Conservation (phyloP, 345 rosid genomes). For the Salix suchowensis region DNA sequence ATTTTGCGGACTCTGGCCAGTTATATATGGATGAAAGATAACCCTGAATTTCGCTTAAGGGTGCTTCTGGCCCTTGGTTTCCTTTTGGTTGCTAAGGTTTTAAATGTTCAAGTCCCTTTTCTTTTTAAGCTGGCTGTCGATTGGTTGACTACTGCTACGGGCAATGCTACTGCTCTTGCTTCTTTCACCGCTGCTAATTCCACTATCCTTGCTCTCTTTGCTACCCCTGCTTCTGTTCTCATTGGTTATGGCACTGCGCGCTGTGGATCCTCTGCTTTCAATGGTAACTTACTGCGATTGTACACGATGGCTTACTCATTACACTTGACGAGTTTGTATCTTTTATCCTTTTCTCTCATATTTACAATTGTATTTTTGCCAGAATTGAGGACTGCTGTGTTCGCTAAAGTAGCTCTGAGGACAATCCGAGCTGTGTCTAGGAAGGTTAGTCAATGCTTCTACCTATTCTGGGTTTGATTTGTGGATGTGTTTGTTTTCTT, state of each 20-base stretch:
- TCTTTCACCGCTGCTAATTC: constrained; percentile 60
- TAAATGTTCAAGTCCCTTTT: constrained; percentile 94
- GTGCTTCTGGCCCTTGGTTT: constrained; percentile 78
- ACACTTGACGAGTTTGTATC: background rate
- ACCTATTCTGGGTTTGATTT: background rate
- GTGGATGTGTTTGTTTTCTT: background rate
- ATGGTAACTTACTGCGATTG: constrained; percentile 40
- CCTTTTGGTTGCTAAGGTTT: constrained; percentile 82
- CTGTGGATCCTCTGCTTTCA: constrained; percentile 72
- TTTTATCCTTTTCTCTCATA: background rate
- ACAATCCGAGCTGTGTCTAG: constrained; percentile 90
- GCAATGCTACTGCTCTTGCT: constrained; percentile 48
- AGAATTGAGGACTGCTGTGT: constrained; percentile 95
- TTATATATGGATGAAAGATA: constrained; percentile 87
- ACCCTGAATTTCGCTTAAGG: constrained; percentile 71
- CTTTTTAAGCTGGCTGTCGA: constrained; percentile 91
- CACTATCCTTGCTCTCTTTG: constrained; percentile 54
- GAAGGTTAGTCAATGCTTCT: constrained; percentile 46
- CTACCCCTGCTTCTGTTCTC: constrained; percentile 79
- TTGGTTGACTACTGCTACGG: constrained; percentile 66
- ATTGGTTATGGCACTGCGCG: constrained; percentile 96
- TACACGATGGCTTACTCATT: background rate
- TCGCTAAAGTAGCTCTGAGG: constrained; percentile 84
- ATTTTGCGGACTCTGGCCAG: constrained; percentile 73
- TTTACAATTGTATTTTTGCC: constrained; percentile 19